These are phyloP conservation scores for Viola odorata DNA, from an alignment of 345 rosid genomes.

Conservation along the genomic window DNA sequence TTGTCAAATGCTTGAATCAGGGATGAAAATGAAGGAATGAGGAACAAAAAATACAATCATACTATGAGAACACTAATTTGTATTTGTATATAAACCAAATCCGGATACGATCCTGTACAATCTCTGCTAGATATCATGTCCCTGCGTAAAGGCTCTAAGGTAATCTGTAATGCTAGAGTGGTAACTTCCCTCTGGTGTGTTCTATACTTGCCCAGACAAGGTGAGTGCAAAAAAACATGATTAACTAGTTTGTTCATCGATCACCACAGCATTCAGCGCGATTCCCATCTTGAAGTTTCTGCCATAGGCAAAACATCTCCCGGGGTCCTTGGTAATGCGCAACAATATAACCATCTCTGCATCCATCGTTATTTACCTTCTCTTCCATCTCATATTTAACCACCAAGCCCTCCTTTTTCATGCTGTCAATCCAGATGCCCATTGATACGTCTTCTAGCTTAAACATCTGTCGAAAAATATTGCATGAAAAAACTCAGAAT, in stretches of 20 bases:
- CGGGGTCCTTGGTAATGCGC: slow-evolving; percentile 96
- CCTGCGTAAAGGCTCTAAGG: too few relatives aligned
- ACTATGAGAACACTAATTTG: too few relatives aligned
- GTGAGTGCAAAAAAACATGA: background rate
- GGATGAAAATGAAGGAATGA: too few relatives aligned
- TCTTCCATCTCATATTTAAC: slow-evolving; percentile 66
- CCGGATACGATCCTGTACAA: too few relatives aligned
- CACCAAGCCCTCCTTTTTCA: slow-evolving; percentile 59
- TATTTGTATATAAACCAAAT: too few relatives aligned
- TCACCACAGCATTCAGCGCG: slow-evolving; percentile 58
- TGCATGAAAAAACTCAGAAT: background rate
- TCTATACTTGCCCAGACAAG: background rate
- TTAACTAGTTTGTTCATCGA: background rate
- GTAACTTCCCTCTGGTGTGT: too few relatives aligned
- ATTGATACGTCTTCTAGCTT: slow-evolving; percentile 97
- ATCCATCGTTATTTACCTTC: slow-evolving; percentile 66
- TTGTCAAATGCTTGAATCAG: too few relatives aligned
- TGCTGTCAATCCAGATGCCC: slow-evolving; percentile 89
- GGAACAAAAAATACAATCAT: too few relatives aligned
- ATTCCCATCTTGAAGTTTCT: slow-evolving; percentile 67
- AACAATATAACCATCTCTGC: slow-evolving; percentile 76
- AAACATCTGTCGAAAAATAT: slow-evolving; percentile 54
- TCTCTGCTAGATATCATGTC: too few relatives aligned
- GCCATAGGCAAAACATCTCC: slow-evolving; percentile 92
- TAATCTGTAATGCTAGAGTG: too few relatives aligned